A percentile compares a stretch with the other conserved stretches of the same genome.
Evolutionary conservation across 305 asterid species (phyloP).

Genomic region (Fraxinus latifolia): DNA sequence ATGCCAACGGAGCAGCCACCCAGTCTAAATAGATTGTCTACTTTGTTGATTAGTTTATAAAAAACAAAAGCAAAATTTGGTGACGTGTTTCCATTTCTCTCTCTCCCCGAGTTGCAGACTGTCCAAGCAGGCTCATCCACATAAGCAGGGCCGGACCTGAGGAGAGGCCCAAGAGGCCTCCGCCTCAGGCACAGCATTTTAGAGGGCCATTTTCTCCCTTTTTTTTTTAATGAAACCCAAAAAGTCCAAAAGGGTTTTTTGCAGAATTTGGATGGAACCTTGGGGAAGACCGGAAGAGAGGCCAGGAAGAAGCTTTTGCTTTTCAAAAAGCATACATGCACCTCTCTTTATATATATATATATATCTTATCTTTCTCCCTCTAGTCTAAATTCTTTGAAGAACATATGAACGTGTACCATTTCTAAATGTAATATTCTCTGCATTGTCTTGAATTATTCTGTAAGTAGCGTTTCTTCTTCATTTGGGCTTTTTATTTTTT

Average conservation of each 20-base stretch:
- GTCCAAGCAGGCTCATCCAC: not conserved
- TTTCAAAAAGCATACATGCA: conserved; percentile 52
- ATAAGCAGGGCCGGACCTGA: too few relatives aligned
- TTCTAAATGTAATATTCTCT: not conserved
- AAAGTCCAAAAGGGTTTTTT: too few relatives aligned
- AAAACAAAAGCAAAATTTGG: not conserved
- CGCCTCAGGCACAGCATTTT: too few relatives aligned
- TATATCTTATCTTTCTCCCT: conserved; percentile 19
- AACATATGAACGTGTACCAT: conserved; percentile 28
- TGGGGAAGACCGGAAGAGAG: conserved; percentile 15
- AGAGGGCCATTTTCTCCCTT: too few relatives aligned
- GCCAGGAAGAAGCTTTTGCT: conserved; percentile 57
- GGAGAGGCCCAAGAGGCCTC: too few relatives aligned
- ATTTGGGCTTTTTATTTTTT: not conserved
- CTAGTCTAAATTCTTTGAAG: conserved; percentile 22
- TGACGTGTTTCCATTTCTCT: not conserved
- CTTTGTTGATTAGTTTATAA: not conserved
- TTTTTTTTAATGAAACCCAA: too few relatives aligned
- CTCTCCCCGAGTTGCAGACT: not conserved
- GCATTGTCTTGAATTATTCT: not conserved
- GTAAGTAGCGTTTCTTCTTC: not conserved
- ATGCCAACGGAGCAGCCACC: not conserved
- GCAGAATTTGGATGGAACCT: too few relatives aligned
- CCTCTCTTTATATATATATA: conserved; percentile 10
- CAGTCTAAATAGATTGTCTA: too few relatives aligned